Base-by-base conservation (phyloP, 768 basidiomycete species). In the Tulasnella calospora region DNA sequence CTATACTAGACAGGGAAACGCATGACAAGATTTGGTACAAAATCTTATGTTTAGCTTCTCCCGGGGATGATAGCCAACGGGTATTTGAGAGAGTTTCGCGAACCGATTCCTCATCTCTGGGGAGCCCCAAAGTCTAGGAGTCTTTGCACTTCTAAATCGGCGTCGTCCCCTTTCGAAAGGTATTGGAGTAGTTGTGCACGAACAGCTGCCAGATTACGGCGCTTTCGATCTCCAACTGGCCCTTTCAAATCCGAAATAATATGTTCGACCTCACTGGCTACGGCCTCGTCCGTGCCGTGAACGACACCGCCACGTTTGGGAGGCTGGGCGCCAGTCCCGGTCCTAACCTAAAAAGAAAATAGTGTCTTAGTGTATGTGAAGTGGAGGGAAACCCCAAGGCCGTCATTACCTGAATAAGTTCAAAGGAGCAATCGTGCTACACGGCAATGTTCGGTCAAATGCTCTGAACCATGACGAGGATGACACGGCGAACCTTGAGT, bases 221-320 rank as follows among this genome's bases (percentile, higher is more conserved):
- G 23, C 47, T 47, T 75, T 51, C 74, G 23, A 35, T 75, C 74
- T 2, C 74, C 44, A 4, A 75, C 74, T 23, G 41, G n/a, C 19
- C 74, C 44, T 35, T 75, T 47, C 19, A 75, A 51, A 35, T 75
- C 74, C 55, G n/a, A 44, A 27, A 75, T 8, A 44, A 75, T 47
- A 15, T 51, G 46, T 47, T 47, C 51, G 38, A 75, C 23, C 55
- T 75, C 74, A 38, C 33, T 30, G 13, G 44, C 35, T 36, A 75
- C 30, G 1, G 74, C 74, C 27, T 75, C 40, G 35, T 40, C 40
- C 36, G 74, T 75, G 27, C 74, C 74, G 3, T 75, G 4, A 12
- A 75, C 74, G 8, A 44, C 44, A 40, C 44, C 55, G 3, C 74
- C 47, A 12, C 46, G 55, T n/a, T 35, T n/a, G 8, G 74, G 44